Base-by-base conservation (phyloP, 179 eudicot species). In the Corrigiola litoralis region DNA sequence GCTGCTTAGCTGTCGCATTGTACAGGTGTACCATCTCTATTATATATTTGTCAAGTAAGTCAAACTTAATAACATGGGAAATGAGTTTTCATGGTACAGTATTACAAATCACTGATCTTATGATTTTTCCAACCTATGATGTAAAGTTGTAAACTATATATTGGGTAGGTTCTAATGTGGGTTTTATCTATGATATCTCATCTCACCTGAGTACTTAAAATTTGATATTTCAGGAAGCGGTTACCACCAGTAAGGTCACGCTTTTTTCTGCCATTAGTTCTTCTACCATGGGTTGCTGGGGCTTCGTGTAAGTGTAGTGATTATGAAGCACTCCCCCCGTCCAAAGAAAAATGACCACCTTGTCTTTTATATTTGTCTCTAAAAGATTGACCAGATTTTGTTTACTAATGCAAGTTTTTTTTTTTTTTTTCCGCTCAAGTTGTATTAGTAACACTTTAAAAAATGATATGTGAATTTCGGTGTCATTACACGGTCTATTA, bases 1-100 rank as follows among this genome's bases (percentile, higher is more conserved):
- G 86, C 81, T 91, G 75, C 78, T 91, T 71, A 85, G 96, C 80
- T 81, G 87, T 47, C 96, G 96, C 70, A 83, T 89, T 45, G 74
- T 79, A 37, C 97, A 91, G 77, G 89, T 85, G 59, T 87, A 70
- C 71, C 90, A 91, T 58, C 84, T 91, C 57, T 85, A 86, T 80
- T 82, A 77, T 70, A 75, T 91, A 72, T 91, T 91, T 85, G 87
- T 89, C 69, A 86, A 86, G 97, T 89, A 81, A 77, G 95, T 68
- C 23, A 3, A 55, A 58, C 17, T 66, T 37, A 37, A 16, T 24
- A 18, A 23, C 52, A 16, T 12, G 33, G 66, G 38, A 16, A 57
- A 47, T 64, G 11, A 41, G 21, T 42, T 65, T 17, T 24, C 0
- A 41, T 50, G 28, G 56, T 33, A 47, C 17, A 28, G 24, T 33